phyloP scores from a whole-genome alignment of 75 land plant genomes.

The Azolla pinnata region DNA sequence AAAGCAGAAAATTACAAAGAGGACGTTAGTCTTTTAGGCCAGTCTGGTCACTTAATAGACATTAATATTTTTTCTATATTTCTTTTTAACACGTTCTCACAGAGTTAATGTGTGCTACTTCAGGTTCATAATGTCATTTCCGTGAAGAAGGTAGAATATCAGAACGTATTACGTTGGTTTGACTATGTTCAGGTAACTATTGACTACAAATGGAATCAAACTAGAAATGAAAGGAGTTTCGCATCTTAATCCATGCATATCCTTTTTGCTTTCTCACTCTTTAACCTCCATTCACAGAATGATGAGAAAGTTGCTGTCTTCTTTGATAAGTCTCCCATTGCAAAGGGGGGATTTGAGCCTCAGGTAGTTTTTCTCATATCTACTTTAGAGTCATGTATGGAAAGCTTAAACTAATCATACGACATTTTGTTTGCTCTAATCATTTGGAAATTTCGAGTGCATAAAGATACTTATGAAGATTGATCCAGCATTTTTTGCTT shows the following conservation, averaged over 20 bases:
- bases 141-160: slow-evolving; percentile 2
- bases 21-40: background rate
- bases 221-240: background rate
- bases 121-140: slow-evolving; percentile 2
- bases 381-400: too few relatives aligned
- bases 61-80: too few relatives aligned
- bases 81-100: too few relatives aligned
- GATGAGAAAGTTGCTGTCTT: slow-evolving; percentile 33
- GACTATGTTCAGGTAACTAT: slow-evolving; percentile 80
- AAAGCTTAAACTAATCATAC: too few relatives aligned
- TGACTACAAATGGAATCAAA: background rate
- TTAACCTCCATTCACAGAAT: slow-evolving; percentile 24
- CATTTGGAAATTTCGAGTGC: too few relatives aligned
- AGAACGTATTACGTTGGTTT: slow-evolving; percentile 75
- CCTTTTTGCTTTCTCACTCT: background rate
- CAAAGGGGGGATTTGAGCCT: slow-evolving; percentile 41
- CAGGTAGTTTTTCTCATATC: too few relatives aligned
- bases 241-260: background rate
- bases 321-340: slow-evolving; percentile 31
- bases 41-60: too few relatives aligned
- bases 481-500: too few relatives aligned
- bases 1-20: background rate
- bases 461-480: too few relatives aligned
- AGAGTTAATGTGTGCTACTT: too few relatives aligned
- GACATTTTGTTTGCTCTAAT: too few relatives aligned